A percentile compares a stretch with the other conserved stretches of the same genome.
Evolutionary conservation across 2,329 filamentous ascomycete species (phyloP).

Genomic region (Microdochium nivale): DNA sequence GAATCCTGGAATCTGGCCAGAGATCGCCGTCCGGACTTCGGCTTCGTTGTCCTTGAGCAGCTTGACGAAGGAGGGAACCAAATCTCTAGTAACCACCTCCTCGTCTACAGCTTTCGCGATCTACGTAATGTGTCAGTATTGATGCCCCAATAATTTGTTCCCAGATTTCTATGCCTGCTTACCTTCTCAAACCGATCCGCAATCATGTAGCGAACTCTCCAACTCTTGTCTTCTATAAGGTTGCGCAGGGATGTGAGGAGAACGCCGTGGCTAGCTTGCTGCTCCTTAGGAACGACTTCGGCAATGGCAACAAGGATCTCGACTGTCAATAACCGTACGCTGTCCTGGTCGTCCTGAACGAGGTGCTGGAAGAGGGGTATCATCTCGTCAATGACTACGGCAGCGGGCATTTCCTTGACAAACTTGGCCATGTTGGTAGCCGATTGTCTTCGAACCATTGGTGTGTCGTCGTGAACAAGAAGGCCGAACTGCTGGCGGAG

Average conservation of each 20-base stretch:
- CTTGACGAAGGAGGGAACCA: conserved; percentile 95
- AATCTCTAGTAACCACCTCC: conserved; percentile 85
- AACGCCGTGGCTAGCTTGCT: conserved; percentile 93
- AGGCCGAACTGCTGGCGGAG: conserved; percentile 86
- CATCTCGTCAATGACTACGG: conserved; percentile 95
- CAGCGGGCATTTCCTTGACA: conserved; percentile 89
- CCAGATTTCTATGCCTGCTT: conserved; percentile 6
- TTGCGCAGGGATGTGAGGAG: conserved; percentile 82
- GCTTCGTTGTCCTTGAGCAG: conserved; percentile 96
- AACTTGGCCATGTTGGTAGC: conserved; percentile 97
- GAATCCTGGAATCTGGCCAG: conserved; percentile 96
- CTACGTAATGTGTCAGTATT: conserved; percentile 33
- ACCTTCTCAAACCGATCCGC: conserved; percentile 98
- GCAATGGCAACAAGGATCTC: conserved; percentile 95
- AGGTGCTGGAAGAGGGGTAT: conserved; percentile 98
- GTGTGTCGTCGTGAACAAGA: conserved; percentile 95
- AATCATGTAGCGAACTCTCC: conserved; percentile 98
- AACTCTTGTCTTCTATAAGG: conserved; percentile 98
- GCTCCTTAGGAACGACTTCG: conserved; percentile 94
- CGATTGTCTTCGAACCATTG: conserved; percentile 95
- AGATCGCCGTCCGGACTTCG: conserved; percentile 92
- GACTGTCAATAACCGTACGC: conserved; percentile 88
- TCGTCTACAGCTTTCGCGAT: conserved; percentile 98
- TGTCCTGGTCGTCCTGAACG: conserved; percentile 94
- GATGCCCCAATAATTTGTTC: not conserved